These are phyloP conservation scores for Solanum chilense DNA, from an alignment of 257 asterid species.

Conservation along the genomic window DNA sequence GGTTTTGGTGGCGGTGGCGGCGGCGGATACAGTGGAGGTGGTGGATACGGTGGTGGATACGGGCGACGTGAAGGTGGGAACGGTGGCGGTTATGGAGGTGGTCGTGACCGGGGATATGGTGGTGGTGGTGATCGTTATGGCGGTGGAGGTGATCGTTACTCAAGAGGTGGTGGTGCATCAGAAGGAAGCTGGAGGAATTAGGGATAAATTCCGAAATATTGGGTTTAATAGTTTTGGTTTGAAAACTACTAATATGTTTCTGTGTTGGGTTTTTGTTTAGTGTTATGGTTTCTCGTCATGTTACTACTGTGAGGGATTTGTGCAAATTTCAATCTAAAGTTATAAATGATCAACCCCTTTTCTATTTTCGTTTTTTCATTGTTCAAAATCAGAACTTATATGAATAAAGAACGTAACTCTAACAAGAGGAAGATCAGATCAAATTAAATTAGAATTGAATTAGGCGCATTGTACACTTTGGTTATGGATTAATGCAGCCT, in stretches of 20 bases:
- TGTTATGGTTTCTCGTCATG: background rate
- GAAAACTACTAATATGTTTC: background rate
- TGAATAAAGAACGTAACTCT: too few species aligned
- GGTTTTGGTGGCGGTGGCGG: constrained; percentile 13
- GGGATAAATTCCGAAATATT: background rate
- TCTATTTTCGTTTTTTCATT: background rate
- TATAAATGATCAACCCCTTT: background rate
- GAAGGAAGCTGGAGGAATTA: constrained; percentile 61
- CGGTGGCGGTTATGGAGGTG: constrained; percentile 8
- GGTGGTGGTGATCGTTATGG: constrained; percentile 13
- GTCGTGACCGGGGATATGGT: constrained; percentile 19
- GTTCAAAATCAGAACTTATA: too few species aligned
- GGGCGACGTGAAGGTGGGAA: constrained; percentile 14
- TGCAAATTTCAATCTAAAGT: background rate
- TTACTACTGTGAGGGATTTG: background rate
- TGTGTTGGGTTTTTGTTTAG: background rate
- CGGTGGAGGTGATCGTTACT: constrained; percentile 16
- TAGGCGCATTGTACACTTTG: too few species aligned
- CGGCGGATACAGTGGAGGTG: constrained; percentile 19
- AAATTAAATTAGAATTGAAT: too few species aligned
- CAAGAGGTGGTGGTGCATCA: constrained; percentile 10
- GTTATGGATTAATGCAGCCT: too few species aligned
- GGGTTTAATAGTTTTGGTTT: background rate
- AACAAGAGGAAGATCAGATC: too few species aligned
- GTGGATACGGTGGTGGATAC: constrained; percentile 13